These are phyloP conservation scores for Chaetomium sp. DNA, from an alignment of 2,329 filamentous ascomycete species.

Conservation along the genomic window DNA sequence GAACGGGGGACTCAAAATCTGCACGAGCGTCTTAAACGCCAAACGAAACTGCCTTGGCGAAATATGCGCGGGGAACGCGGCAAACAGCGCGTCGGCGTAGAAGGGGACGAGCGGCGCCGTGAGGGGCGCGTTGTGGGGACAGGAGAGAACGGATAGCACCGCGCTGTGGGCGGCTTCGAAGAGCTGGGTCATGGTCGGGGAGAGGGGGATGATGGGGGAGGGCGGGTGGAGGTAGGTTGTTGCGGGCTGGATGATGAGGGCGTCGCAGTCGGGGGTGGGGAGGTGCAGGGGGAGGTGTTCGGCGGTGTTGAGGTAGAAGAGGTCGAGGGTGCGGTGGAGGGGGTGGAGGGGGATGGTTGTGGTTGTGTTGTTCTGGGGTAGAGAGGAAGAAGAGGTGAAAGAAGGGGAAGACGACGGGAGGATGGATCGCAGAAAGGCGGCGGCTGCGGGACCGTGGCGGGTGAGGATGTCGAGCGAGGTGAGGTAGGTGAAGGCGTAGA, in stretches of 20 bases:
- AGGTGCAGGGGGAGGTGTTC: slow-evolving; percentile 75
- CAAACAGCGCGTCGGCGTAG: slow-evolving; percentile 76
- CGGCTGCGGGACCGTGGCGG: slow-evolving; percentile 59
- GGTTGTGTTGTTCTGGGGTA: too few relatives aligned
- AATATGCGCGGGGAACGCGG: slow-evolving; percentile 70
- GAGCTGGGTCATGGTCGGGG: slow-evolving; percentile 44
- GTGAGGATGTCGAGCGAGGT: slow-evolving; percentile 75
- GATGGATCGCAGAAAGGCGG: slow-evolving; percentile 58
- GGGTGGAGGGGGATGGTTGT: slow-evolving; percentile 53
- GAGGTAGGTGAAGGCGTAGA: slow-evolving; percentile 78
- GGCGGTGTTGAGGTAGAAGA: slow-evolving; percentile 81
- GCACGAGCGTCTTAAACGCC: slow-evolving; percentile 78
- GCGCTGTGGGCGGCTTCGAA: slow-evolving; percentile 86
- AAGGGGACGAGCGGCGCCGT: slow-evolving; percentile 68
- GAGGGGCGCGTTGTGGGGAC: slow-evolving; percentile 67
- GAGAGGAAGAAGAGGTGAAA: too few relatives aligned
- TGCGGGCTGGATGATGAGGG: slow-evolving; percentile 67
- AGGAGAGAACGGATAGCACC: slow-evolving; percentile 71
- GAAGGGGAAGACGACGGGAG: slow-evolving; percentile 28
- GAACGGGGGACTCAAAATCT: slow-evolving; percentile 74
- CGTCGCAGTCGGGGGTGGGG: slow-evolving; percentile 60
- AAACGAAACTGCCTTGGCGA: slow-evolving; percentile 81
- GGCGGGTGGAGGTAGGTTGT: slow-evolving; percentile 57
- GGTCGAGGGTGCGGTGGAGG: slow-evolving; percentile 66
- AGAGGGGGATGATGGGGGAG: slow-evolving; percentile 29